Conservation (phyloP, 2,329 filamentous ascomycete genomes). For the Botryosphaeria dothidea region DNA sequence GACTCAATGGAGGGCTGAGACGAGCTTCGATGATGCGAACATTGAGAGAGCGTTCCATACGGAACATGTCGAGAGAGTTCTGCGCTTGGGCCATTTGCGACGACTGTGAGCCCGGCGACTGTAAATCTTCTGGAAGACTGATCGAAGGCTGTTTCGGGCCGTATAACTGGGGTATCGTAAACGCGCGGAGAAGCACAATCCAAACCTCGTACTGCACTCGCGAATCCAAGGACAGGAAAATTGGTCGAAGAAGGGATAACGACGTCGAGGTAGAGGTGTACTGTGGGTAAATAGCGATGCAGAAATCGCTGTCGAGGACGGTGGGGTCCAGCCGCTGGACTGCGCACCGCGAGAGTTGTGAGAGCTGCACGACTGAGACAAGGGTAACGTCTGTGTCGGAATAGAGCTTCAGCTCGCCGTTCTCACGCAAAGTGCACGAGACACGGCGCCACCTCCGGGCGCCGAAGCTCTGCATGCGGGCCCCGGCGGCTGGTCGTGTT, state of each 20-base stretch:
- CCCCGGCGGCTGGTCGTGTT: constrained; percentile 33
- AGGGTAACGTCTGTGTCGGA: constrained; percentile 81
- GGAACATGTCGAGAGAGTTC: constrained; percentile 61
- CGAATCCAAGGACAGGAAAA: constrained; percentile 85
- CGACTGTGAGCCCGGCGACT: constrained; percentile 31
- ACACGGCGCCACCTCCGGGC: constrained; percentile 79
- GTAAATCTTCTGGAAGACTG: constrained; percentile 42
- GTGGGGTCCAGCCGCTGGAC: constrained; percentile 89
- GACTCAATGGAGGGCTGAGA: constrained; percentile 44
- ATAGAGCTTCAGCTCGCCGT: constrained; percentile 89
- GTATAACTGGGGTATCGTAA: constrained; percentile 89
- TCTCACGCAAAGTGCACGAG: constrained; percentile 91
- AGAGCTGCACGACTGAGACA: constrained; percentile 80
- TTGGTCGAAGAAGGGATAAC: constrained; percentile 77
- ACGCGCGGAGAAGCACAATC: constrained; percentile 89
- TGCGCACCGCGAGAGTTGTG: constrained; percentile 84
- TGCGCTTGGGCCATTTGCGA: constrained; percentile 28
- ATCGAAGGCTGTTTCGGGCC: constrained; percentile 59
- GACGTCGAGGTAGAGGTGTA: constrained; percentile 76
- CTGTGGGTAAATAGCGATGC: constrained; percentile 92
- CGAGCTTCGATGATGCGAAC: constrained; percentile 65
- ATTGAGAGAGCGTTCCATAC: constrained; percentile 63
- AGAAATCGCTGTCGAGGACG: constrained; percentile 89
- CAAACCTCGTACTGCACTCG: constrained; percentile 94
- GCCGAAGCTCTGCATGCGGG: constrained; percentile 58